Conservation (phyloP, 176 grass and related monocot species). For the Hordeum vulgare region MorexV3_pseudomolecules_assembly NC_058524.1:85812692-85813191, state of each 20-base stretch:
- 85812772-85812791: constrained; percentile 39
- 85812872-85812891: not conserved
- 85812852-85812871: not conserved
- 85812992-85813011: not conserved
- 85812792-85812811: constrained; percentile 72
- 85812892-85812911: not conserved
- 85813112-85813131: not conserved
- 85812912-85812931: constrained; percentile 21
- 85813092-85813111: not conserved
- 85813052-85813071: constrained; percentile 61
- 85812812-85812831: constrained; percentile 29
- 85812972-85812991: constrained; percentile 41
- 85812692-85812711: constrained; percentile 23
- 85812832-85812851: not conserved
- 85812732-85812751: constrained; percentile 30
- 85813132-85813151: not conserved
- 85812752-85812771: no score
- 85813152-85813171: constrained; percentile 19
- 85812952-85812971: constrained; percentile 30
- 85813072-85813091: constrained; percentile 6
- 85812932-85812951: constrained; percentile 3
- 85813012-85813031: not conserved
- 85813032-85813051: constrained; percentile 39
- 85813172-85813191: constrained; percentile 40
- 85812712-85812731: constrained; percentile 57